Evolutionary conservation across 306 rosid genomes (phyloP).

Genomic region (Myrica gale): DNA sequence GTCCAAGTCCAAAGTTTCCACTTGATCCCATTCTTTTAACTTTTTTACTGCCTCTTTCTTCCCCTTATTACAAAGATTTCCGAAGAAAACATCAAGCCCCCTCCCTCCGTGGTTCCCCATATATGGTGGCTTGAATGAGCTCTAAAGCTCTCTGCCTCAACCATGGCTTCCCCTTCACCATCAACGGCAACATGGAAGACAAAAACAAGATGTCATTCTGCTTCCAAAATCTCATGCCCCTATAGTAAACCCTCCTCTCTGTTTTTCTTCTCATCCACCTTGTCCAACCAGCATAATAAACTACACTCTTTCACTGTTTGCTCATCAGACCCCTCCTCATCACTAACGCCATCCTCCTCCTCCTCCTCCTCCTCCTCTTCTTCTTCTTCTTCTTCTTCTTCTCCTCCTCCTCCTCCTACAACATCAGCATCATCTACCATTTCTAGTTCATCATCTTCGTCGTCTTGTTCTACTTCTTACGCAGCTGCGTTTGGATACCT

Average conservation of each 20-base stretch:
- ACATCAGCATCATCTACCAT: background rate
- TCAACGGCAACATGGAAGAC: conserved; percentile 16
- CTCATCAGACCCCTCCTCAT: conserved; percentile 19
- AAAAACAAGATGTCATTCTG: conserved; percentile 1
- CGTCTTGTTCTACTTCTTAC: conserved; percentile 16
- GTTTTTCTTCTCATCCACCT: conserved; percentile 19
- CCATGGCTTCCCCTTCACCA: conserved; percentile 41
- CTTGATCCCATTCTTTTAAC: background rate
- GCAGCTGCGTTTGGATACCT: conserved; percentile 4
- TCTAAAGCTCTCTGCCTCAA: background rate
- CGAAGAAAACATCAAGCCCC: background rate
- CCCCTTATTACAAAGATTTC: background rate
- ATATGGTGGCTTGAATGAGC: background rate
- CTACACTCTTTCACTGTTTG: background rate
- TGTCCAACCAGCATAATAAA: background rate
- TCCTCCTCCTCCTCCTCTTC: background rate
- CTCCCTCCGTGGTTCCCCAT: background rate
- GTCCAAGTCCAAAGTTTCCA: background rate
- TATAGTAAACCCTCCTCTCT: conserved; percentile 10
- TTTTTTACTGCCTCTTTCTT: background rate
- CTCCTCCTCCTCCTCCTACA: background rate
- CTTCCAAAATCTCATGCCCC: conserved; percentile 11
- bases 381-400: too few species aligned
- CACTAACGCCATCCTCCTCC: background rate
- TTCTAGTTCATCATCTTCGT: conserved; percentile 8